Evolutionary conservation across 352 stramenopile species (phyloP).

Genomic region (Pythium graminicola): DNA sequence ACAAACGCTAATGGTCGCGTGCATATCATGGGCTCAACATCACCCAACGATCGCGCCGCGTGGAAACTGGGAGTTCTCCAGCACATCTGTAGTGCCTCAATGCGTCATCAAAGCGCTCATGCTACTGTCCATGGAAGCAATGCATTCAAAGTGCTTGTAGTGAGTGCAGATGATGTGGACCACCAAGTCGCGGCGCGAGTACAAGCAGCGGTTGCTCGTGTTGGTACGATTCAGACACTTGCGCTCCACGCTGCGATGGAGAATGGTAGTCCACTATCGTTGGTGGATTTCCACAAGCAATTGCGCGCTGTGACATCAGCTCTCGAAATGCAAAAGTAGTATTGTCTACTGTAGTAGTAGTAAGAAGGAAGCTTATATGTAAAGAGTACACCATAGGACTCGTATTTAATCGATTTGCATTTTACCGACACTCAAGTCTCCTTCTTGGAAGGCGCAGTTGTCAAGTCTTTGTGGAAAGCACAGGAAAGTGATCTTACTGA

Average conservation of each 20-base stretch:
- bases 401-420: too few relatives aligned
- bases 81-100: slow-evolving; percentile 12
- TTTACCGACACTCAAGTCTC: too few relatives aligned
- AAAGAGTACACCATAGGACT: too few relatives aligned
- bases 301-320: slow-evolving; percentile 2
- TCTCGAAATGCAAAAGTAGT: too few relatives aligned
- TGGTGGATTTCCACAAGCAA: slow-evolving; percentile 23
- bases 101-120: background rate
- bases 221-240: slow-evolving; percentile 12
- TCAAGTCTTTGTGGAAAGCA: too few relatives aligned
- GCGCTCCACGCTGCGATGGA: slow-evolving; percentile 1
- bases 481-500: too few relatives aligned
- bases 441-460: too few relatives aligned
- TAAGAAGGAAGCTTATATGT: too few relatives aligned
- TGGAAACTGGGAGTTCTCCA: slow-evolving; percentile 15
- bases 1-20: too few relatives aligned
- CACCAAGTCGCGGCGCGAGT: slow-evolving; percentile 1
- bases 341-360: too few relatives aligned
- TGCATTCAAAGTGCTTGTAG: slow-evolving; percentile 10
- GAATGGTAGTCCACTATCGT: slow-evolving; percentile 9
- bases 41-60: background rate
- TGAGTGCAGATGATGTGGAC: slow-evolving; percentile 17
- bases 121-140: background rate
- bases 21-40: background rate
- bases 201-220: slow-evolving; percentile 9